Base-by-base conservation (phyloP, 192 early-diverging fungal species). In the Backusella mclennaniae region DNA sequence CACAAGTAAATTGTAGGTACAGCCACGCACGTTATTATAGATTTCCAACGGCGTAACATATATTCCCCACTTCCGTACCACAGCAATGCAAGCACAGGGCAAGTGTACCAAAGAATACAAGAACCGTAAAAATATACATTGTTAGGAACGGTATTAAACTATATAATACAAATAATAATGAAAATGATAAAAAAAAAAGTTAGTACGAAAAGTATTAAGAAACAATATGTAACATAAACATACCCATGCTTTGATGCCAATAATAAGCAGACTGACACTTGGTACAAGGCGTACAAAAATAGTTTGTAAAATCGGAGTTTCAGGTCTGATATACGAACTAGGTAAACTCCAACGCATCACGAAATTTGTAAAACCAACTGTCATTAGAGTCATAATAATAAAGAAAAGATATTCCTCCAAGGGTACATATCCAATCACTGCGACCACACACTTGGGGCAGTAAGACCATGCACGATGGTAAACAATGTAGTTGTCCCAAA, bases 351-450 rank as follows among this genome's bases (percentile, higher is more conserved):
- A 84, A 23, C 83, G 70, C 80, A 85, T 81, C 1, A 84, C 75
- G 0, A 85, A 49, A 59, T 66, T 73, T 15, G 83, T 70, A 35
- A 85, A 83, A 2, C 75, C 31, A 15, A 82, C 69, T 0, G 84
- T 84, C 53, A 87, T 86, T 4, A 83, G 63, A 0, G 88, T 85
- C 83, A 87, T 86, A 44, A 89, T 86, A 42, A 86, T 67, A 71
- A 89, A 89, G 73, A 89, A 89, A 49, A 83, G 74, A 69, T 89
- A 89, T 72, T 89, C 88, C 74, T 89, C 88, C 71, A 89, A 35
- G 35, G 88, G 88, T 11, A 87, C 86, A 80, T 86, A 89, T 6
- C 88, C 88, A 79, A 89, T 85, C 2, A 89, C 86, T 29, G 71
- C 82, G 17, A 80, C 66, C 4, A 89, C 88, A 71, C 84, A 85